Base-by-base conservation (phyloP, 2,329 filamentous ascomycete genomes). In the Trichoderma semiorbis region DNA sequence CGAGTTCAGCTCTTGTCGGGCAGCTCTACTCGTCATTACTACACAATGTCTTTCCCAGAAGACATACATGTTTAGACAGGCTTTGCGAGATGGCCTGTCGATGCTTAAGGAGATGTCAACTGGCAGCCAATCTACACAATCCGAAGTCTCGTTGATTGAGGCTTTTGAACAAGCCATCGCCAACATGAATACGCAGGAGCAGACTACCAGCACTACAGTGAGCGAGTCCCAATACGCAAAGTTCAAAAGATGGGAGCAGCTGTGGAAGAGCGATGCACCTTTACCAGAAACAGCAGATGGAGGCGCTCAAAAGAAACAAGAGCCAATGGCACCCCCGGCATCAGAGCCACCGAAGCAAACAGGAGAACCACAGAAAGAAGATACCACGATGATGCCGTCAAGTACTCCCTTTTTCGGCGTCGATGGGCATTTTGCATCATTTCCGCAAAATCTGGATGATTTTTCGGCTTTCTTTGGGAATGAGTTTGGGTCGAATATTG, bases 1-100 rank as follows among this genome's bases (percentile, higher is more conserved):
- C 4, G 86, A 88, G 73, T 88, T 87, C 75, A 87, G 85, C 75
- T 85, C 86, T 3, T 87, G 85, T 65, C 85, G 86, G 55, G 86
- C 85, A 11, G 86, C 86, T 10, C 78, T 88, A 7, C 80, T 88
- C 3, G 86, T 88, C 32, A 79, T 83, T 60, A 81, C 82, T 36
- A 81, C 81, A 2, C 81, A 83, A 62, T 83, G 80, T 58, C 75
- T 83, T 47, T 80, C 80, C 53, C 78, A 78, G 70, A 80, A 79
- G 58, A 81, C 81, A 12, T 81, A 83, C 66, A 75, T 78, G 36
- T 80, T 86, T 14, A 83, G 84, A 30, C 83, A 84, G 53, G 81
- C 82, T 10, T 78, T 87, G 3, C 79, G 84, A n/a, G 83, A 85
- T 50, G 85, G 85, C 8, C 83, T 87, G 75, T 81, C 81, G 7